Evolutionary conservation across 352 stramenopile genomes (phyloP).

Genomic region (Globisporangium recalcitrans): DNA sequence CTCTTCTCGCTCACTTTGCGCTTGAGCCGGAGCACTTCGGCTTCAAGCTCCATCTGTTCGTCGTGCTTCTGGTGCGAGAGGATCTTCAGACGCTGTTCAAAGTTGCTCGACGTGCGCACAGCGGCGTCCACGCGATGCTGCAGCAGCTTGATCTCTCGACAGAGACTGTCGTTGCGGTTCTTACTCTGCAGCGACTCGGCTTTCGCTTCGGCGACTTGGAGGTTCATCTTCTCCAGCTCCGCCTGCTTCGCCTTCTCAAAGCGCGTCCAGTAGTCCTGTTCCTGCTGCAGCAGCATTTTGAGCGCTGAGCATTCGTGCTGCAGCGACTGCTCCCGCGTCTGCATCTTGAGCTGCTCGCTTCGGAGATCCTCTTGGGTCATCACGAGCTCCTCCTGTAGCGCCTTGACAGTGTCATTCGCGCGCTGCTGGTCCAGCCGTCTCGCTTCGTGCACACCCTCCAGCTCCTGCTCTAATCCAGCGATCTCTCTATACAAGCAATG

Average conservation of each 20-base stretch:
- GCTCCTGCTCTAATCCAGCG: slow-evolving; percentile 12
- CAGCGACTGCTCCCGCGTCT: slow-evolving; percentile 23
- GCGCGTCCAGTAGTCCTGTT: slow-evolving; percentile 41
- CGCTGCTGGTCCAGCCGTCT: slow-evolving; percentile 11
- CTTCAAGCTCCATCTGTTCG: slow-evolving; percentile 26
- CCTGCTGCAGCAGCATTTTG: slow-evolving; percentile 38
- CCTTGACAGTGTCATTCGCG: slow-evolving; percentile 12
- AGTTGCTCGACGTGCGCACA: slow-evolving; percentile 36
- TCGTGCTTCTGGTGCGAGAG: slow-evolving; percentile 44
- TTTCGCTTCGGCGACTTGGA: slow-evolving; percentile 28
- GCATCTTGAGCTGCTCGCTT: slow-evolving; percentile 11
- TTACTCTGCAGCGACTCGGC: slow-evolving; percentile 24
- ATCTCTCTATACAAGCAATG: slow-evolving; percentile 12
- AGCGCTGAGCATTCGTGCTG: slow-evolving; percentile 31
- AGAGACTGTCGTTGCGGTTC: slow-evolving; percentile 32
- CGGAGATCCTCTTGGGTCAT: slow-evolving; percentile 16
- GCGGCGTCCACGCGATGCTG: slow-evolving; percentile 47
- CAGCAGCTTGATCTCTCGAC: slow-evolving; percentile 35
- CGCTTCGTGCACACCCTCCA: slow-evolving; percentile 17
- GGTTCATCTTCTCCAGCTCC: slow-evolving; percentile 29
- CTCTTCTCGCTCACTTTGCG: slow-evolving; percentile 48
- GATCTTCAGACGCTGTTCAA: slow-evolving; percentile 45
- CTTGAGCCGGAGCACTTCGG: slow-evolving; percentile 32
- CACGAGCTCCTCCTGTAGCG: slow-evolving; percentile 22
- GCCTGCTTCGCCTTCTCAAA: slow-evolving; percentile 19